Conservation (phyloP, 306 rosid genomes). For the Urtica urens region DNA sequence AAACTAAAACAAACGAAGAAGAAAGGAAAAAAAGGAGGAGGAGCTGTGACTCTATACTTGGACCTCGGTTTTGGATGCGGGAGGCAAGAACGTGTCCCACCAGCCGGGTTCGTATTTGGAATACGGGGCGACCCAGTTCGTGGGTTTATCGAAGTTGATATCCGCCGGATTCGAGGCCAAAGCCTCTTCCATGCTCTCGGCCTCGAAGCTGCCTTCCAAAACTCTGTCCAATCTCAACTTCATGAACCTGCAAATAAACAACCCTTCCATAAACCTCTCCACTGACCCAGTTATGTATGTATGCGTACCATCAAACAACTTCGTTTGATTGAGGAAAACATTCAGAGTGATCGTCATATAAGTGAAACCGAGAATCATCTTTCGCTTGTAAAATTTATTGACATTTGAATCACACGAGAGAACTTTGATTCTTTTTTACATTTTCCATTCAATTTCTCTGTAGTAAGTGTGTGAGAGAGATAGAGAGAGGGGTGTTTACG, state of each 20-base stretch:
- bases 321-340: no score
- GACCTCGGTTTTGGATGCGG: constrained; percentile 46
- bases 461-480: no score
- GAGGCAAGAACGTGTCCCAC: constrained; percentile 76
- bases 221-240: constrained; percentile 96
- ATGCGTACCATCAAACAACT: neutral
- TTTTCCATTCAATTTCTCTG: no score
- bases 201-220: constrained; percentile 58
- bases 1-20: neutral
- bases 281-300: neutral
- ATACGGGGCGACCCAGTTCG: constrained; percentile 92
- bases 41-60: constrained; percentile 31
- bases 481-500: no score
- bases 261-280: neutral
- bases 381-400: no score
- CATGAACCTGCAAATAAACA: constrained; percentile 61
- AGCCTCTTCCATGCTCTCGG: constrained; percentile 66
- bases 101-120: constrained; percentile 80
- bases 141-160: constrained; percentile 71
- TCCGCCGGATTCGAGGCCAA: constrained; percentile 71
- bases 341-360: no score
- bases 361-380: no score
- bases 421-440: no score
- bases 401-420: no score
- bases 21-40: neutral